These are phyloP conservation scores for Pyricularia sp. DNA, from an alignment of 2,329 filamentous ascomycete species.

Conservation along the genomic window DNA sequence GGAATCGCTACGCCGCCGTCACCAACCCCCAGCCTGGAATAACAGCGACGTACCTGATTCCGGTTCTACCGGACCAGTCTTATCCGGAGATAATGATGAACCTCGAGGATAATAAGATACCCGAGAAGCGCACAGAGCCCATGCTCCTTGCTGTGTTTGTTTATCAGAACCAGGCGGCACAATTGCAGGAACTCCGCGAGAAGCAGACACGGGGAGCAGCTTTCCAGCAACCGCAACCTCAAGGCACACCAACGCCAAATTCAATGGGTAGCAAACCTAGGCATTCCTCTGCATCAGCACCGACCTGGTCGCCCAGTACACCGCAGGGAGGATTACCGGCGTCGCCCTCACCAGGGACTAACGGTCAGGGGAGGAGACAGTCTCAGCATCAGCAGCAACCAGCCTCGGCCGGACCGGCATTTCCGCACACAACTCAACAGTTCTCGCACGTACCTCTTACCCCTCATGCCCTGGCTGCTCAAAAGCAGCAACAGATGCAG, in stretches of 20 bases:
- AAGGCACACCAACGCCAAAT: constrained; percentile 2
- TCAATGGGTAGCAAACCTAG: constrained; percentile 25
- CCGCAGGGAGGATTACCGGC: constrained; percentile 25
- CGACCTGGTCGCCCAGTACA: constrained; percentile 44
- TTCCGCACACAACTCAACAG: constrained; percentile 6
- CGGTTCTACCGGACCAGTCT: constrained; percentile 62
- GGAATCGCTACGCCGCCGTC: constrained; percentile 80
- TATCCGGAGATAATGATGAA: constrained; percentile 84
- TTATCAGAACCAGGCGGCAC: constrained; percentile 52
- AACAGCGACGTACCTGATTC: constrained; percentile 85
- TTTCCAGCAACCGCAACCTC: neutral
- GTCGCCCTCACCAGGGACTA: constrained; percentile 6
- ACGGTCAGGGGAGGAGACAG: constrained; percentile 15
- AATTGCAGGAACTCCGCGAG: constrained; percentile 1
- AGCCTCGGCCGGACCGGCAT: constrained; percentile 10
- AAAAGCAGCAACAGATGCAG: neutral
- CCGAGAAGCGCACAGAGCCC: constrained; percentile 60
- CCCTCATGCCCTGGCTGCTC: neutral
- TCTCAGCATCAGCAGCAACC: constrained; percentile 24
- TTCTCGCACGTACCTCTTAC: neutral
- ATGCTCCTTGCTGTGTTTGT: constrained; percentile 81
- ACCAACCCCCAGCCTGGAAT: constrained; percentile 66
- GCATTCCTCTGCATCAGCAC: constrained; percentile 38
- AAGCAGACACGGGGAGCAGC: neutral
- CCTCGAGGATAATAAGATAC: constrained; percentile 75